Percentiles rank a stretch among this genome's conserved stretches.
phyloP scores from a whole-genome alignment of 768 basidiomycete genomes.

The Suillus lakei region DNA sequence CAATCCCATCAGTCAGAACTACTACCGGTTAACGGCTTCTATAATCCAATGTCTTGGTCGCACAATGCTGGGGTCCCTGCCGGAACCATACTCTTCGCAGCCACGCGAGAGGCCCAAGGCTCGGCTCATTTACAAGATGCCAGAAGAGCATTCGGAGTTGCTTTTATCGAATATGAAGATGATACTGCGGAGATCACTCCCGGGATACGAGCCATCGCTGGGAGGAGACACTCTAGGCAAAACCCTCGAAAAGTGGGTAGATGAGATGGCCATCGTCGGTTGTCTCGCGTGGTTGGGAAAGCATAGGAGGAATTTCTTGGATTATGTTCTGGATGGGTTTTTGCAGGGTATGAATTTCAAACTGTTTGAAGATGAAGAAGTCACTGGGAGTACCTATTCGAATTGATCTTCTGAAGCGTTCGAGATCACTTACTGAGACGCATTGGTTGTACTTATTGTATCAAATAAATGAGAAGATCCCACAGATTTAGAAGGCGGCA shows the following conservation, averaged over 20 bases:
- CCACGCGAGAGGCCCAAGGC: constrained; percentile 8
- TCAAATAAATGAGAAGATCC: too few relatives aligned
- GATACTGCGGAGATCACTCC: neutral
- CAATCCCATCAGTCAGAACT: neutral
- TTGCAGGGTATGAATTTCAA: neutral
- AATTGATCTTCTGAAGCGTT: neutral
- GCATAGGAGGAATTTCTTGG: constrained; percentile 9
- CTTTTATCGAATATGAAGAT: constrained; percentile 10
- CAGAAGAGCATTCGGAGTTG: constrained; percentile 6
- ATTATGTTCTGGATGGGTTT: neutral
- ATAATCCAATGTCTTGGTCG: neutral
- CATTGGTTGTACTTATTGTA: neutral
- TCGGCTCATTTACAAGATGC: constrained; percentile 3
- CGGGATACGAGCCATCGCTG: neutral
- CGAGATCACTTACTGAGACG: neutral
- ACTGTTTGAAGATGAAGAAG: constrained; percentile 8
- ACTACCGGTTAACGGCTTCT: neutral
- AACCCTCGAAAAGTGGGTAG: neutral
- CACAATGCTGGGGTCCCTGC: constrained; percentile 3
- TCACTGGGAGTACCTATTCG: neutral
- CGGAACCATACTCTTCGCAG: neutral
- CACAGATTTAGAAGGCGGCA: too few relatives aligned
- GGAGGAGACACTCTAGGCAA: neutral
- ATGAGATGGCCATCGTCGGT: constrained; percentile 15
- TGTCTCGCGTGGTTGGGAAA: constrained; percentile 15